Base-by-base conservation (phyloP, 75 land plant species). In the Pinus tabuliformis region DNA sequence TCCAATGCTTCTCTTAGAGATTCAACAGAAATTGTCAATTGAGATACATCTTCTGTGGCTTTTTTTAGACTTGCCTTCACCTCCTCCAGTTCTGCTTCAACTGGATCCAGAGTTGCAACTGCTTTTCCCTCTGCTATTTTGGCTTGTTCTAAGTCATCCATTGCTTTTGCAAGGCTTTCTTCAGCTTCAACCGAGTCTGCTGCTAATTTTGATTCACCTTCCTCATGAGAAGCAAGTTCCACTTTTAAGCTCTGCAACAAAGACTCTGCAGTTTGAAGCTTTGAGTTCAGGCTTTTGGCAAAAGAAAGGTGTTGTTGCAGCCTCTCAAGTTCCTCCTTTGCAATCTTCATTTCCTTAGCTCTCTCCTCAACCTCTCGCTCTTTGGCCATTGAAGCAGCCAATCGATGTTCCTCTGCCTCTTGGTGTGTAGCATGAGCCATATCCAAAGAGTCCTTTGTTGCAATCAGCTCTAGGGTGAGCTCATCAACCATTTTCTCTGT, bases 381-480 rank as follows among this genome's bases (percentile, higher is more conserved):
- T 75, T 59, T 77, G 14, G 77, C 80, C 76, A 84, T 76, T 26
- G 89, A 83, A n/a, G 86, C 86, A 56, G 77, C 80, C 57, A 81
- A 58, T 63, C 88, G 83, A 33, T 89, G 83, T 59, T 89, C 88
- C 64, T 88, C 92, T 76, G 90, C 90, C 45, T 94, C 92, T 77
- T 88, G 20, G 78, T 84, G 90, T 12, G 87, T 79, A 18, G 84
- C 81, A 70, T 95, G 85, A 58, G 88, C 92, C 75, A 88, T 82
- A 57, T 85, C 89, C 33, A 91, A 70, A 3, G 83, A 79, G 59
- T 90, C 97, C 70, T 92, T 94, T 22, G 87, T 81, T 6, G 84
- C 75, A 70, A 84, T 79, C 16, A 94, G 82, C 57, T 94, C 97
- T 33, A 92, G 75, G 14, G 86, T 85, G 57, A 92, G 81, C 15